phyloP scores from a whole-genome alignment of 495 filamentous ascomycete species.

The Penicillium atrosanguineum region DNA sequence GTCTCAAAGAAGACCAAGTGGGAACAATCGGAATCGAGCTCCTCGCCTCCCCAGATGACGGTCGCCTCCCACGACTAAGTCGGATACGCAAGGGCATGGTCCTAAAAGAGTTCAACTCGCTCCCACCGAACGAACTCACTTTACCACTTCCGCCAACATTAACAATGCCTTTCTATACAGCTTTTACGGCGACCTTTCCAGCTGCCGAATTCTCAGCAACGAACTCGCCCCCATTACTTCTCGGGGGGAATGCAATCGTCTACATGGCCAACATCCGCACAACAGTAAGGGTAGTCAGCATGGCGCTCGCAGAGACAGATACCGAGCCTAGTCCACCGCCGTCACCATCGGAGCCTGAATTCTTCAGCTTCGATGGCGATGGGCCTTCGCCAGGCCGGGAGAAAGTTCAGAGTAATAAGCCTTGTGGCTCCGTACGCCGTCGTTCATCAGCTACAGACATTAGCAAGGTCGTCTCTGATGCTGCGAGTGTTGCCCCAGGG shows the following conservation, averaged over 20 bases:
- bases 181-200: conserved; percentile 48
- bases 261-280: conserved; percentile 88
- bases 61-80: conserved; percentile 26
- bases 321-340: conserved; percentile 28
- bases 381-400: conserved; percentile 38
- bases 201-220: conserved; percentile 38
- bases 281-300: conserved; percentile 64
- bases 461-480: conserved; percentile 22
- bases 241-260: conserved; percentile 67
- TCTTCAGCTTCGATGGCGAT: conserved; percentile 65
- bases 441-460: conserved; percentile 21
- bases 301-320: conserved; percentile 34
- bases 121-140: conserved; percentile 35
- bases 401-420: not conserved
- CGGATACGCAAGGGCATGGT: conserved; percentile 84
- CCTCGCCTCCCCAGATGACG: conserved; percentile 27
- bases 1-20: conserved; percentile 75
- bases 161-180: conserved; percentile 42
- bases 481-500: conserved; percentile 1
- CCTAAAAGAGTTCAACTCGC: conserved; percentile 56
- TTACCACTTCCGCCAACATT: conserved; percentile 9
- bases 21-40: conserved; percentile 83
- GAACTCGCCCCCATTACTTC: conserved; percentile 43
- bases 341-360: conserved; percentile 47
- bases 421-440: conserved; percentile 1